Evolutionary conservation across 495 filamentous ascomycete genomes (phyloP), one percentile per base, ranked within the genome.

Genomic region (Talaromyces adpressus): DNA sequence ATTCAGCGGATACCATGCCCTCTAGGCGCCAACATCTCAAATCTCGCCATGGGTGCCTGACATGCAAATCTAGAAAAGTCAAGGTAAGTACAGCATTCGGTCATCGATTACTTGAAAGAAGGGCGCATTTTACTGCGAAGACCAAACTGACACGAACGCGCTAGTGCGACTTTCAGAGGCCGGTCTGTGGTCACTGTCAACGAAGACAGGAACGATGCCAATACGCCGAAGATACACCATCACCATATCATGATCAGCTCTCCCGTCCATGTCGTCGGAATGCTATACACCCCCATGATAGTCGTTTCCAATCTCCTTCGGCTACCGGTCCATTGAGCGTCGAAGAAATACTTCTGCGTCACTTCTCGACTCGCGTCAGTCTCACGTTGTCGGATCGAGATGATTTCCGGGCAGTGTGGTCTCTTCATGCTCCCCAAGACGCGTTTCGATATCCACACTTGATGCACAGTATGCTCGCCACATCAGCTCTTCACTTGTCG

Each of bases 41-140:
- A 59, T 76, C 73, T 61, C 71, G 73, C 12, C 75, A 73, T 63
- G 73, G 75, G 34, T 79, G 76, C 39, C 57, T 71, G 30, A 69
- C 71, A 63, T 77, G 76, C 63, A 79, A 75, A 62, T 67, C 68
- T 58, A 69, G 75, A 56, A 74, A 77, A 65, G 70, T 77, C 29
- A 76, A 76, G 69, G 73, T 74, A 9, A 20, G 71, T 66, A 18
- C 53, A 30, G 14, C 39, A 53, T 12, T 8, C 18, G 4, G 51
- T 6, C 18, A 22, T 53, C 11, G 6, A 22, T n/a, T 4, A 53
- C 23, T 23, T 16, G 18, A 23, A 53, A 53, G 23, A 7, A 53
- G 9, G 27, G 47, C 8, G 8, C 12, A 7, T 41, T 25, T 39
- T 18, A 29, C 20, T 56, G 16, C 18, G 29, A 63, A 71, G 67